These are phyloP conservation scores for Penicillium sclerotigenum DNA, from an alignment of 2,329 filamentous ascomycete genomes.

Conservation along the genomic window DNA sequence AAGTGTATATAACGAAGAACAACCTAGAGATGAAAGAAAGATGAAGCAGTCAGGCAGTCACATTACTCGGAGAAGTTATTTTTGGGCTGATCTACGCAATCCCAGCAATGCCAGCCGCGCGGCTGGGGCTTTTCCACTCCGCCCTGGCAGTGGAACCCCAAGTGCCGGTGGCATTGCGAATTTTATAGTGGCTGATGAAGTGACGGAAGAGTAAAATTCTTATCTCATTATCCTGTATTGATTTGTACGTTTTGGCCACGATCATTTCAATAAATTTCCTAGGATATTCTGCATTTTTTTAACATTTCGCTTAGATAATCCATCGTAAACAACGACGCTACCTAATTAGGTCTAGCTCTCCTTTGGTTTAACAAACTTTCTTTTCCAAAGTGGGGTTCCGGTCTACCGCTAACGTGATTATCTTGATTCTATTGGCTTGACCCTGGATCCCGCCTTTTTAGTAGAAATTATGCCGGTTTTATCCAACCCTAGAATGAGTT, in stretches of 20 bases:
- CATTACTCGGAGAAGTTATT: conserved; percentile 21
- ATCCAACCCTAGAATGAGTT: background rate
- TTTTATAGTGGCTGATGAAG: background rate
- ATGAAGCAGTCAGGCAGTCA: conserved; percentile 17
- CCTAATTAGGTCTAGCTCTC: background rate
- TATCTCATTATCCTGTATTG: too few relatives aligned
- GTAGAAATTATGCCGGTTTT: background rate
- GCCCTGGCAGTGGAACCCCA: background rate
- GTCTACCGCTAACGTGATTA: background rate
- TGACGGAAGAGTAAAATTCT: too few relatives aligned
- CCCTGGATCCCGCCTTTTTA: background rate
- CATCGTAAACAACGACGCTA: background rate
- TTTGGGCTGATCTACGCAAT: conserved; percentile 23
- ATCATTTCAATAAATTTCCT: background rate
- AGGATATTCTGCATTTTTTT: background rate
- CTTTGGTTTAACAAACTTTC: background rate
- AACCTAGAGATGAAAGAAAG: conserved; percentile 4
- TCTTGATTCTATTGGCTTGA: background rate
- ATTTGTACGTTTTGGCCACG: too few relatives aligned
- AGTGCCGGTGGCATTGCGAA: background rate
- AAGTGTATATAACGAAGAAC: background rate
- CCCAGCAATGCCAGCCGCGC: conserved; percentile 27
- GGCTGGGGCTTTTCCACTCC: conserved; percentile 12
- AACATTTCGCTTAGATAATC: background rate
- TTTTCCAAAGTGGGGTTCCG: background rate